These are phyloP conservation scores for Trifolium pratense DNA, from an alignment of 306 rosid genomes.

Conservation along the genomic window DNA sequence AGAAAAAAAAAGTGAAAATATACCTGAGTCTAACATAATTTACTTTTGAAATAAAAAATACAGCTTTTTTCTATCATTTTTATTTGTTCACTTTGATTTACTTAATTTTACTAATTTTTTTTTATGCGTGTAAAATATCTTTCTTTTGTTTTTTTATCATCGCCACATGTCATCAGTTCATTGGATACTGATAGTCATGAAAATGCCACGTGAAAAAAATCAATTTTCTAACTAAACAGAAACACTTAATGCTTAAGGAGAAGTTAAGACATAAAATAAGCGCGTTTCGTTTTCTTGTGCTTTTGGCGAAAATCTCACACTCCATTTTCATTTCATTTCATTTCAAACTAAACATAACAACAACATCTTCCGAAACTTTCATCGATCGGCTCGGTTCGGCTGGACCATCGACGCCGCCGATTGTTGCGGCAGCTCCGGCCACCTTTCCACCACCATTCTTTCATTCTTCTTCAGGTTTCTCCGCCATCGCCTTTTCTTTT, in stretches of 20 bases:
- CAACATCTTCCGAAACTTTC: background rate
- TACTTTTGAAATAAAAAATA: too few relatives aligned
- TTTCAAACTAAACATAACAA: conserved; percentile 9
- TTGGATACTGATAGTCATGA: background rate
- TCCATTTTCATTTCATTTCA: conserved; percentile 17
- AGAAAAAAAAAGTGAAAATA: too few relatives aligned
- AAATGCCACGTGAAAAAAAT: background rate
- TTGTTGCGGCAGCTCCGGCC: conserved; percentile 42
- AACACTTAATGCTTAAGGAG: background rate
- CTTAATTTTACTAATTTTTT: too few relatives aligned
- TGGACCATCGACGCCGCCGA: conserved; percentile 39
- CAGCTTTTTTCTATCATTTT: too few relatives aligned
- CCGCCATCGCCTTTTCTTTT: background rate
- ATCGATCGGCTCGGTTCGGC: conserved; percentile 39
- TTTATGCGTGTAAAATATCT: too few relatives aligned
- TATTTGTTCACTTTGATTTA: too few relatives aligned
- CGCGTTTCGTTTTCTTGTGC: background rate
- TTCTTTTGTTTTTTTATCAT: background rate
- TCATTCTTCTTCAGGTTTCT: conserved; percentile 40
- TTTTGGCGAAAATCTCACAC: background rate
- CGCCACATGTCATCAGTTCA: background rate
- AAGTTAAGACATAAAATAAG: background rate
- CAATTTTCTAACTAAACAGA: background rate
- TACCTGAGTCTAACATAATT: too few relatives aligned
- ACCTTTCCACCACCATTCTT: conserved; percentile 39